Base-by-base conservation (phyloP, 805 yeast genomes). In the Pichia kluyveri region DNA sequence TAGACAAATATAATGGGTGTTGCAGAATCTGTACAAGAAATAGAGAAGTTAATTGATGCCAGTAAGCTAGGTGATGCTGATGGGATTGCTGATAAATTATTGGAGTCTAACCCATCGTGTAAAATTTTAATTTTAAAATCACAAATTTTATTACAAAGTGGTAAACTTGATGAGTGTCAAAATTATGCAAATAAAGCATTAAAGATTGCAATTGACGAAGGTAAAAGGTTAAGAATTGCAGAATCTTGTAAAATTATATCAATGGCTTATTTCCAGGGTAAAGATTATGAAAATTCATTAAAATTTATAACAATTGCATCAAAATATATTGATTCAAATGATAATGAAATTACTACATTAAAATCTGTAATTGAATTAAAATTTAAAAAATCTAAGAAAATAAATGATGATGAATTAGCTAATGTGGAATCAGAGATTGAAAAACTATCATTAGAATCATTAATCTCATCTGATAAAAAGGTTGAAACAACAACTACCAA, bases 261-360 rank as follows among this genome's bases (percentile, higher is more conserved):
- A 6, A 62, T 80, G 48, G 63, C 67, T n/a, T 67, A 66, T 49
- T 79, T 69, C 58, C 66, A 69, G 38, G 61, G 65, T 47, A 78
- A 76, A 55, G 60, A 71, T 2, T 72, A 61, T 51, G 51, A 51
- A 6, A 57, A 58, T 23, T 76, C 86, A 0, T 56, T 67, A n/a
- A 59, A 55, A 18, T 69, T 69, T 50, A 66, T 80, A 45, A 51
- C 58, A 3, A 60, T 63, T 50, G 79, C 83, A 6, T 60, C 67
- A 34, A 65, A 67, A 40, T 67, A 61, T 49, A 70, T 68, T 41
- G 68, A 71, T 51, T 55, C 58, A n/a, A 28, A 40, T 19, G 82
- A 79, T 51, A 58, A 68, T 0, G 73, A 80, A 3, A 58, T 77
- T 23, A 63, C 61, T 8, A 66, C 78, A 51, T 79, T 85, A 79